These are phyloP conservation scores for Neonectria neomacrospora DNA, from an alignment of 2,329 filamentous ascomycete species.

Conservation along the genomic window DNA sequence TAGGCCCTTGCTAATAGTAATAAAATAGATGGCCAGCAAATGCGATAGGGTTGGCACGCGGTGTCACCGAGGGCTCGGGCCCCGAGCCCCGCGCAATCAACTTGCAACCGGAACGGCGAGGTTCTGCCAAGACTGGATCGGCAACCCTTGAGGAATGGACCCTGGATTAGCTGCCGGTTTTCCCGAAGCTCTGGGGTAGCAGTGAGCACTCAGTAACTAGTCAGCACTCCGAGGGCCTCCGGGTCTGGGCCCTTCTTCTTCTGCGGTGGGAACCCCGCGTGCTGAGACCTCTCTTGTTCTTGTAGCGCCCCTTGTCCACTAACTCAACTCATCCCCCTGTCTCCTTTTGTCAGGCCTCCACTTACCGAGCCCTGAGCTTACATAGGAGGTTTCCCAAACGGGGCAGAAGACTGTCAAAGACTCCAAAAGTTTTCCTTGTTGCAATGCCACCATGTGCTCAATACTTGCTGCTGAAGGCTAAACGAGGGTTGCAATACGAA, in stretches of 20 bases:
- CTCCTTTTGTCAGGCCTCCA: background rate
- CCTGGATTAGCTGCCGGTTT: constrained; percentile 2
- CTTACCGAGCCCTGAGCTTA: background rate
- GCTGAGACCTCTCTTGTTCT: background rate
- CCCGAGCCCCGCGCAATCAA: constrained; percentile 16
- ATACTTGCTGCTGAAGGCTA: background rate
- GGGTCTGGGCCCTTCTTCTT: background rate
- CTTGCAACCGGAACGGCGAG: constrained; percentile 23
- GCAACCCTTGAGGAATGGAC: constrained; percentile 8
- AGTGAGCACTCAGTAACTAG: background rate
- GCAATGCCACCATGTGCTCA: background rate
- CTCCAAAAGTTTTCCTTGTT: background rate
- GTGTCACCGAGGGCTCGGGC: constrained; percentile 23
- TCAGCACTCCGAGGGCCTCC: background rate
- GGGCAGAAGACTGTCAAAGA: background rate
- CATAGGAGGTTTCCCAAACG: background rate
- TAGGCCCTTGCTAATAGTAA: background rate
- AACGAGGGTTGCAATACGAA: background rate
- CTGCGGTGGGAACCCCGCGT: background rate
- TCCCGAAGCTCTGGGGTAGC: constrained; percentile 4
- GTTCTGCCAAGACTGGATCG: constrained; percentile 12
- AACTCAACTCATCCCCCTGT: background rate
- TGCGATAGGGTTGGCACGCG: constrained; percentile 17
- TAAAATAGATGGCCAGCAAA: background rate
- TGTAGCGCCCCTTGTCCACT: background rate